Conservation (phyloP, 306 rosid species). For the Pyrus pyrifolia region DNA sequence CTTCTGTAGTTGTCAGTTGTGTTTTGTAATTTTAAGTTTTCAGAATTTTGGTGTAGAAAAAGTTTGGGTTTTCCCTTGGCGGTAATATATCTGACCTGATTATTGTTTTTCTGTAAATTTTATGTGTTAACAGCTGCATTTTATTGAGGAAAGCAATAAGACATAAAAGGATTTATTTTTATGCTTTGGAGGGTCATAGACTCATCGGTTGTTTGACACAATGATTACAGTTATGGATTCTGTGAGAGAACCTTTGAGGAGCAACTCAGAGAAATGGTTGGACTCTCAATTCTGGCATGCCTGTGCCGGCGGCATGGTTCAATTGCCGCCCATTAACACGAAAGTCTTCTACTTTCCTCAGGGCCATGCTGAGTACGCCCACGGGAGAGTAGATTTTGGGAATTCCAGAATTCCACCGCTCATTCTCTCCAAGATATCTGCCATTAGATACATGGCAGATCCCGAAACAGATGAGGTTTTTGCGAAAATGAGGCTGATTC, state of each 20-base stretch:
- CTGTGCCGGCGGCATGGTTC: constrained; percentile 95
- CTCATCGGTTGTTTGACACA: neutral
- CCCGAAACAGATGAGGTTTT: constrained; percentile 82
- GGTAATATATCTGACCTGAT: neutral
- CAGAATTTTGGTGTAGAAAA: neutral
- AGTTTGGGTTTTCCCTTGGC: neutral
- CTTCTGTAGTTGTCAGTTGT: neutral
- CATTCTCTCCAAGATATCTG: constrained; percentile 58
- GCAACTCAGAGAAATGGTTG: constrained; percentile 42
- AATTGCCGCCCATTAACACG: constrained; percentile 76
- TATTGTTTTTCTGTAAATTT: neutral
- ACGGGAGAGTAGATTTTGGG: constrained; percentile 46
- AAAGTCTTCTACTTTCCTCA: constrained; percentile 89
- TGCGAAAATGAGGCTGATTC: constrained; percentile 52
- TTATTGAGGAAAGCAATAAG: neutral
- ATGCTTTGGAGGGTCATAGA: neutral
- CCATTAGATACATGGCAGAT: constrained; percentile 79
- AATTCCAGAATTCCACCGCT: constrained; percentile 43
- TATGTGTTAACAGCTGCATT: constrained; percentile 3
- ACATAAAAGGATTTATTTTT: neutral
- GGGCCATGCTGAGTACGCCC: constrained; percentile 82
- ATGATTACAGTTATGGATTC: constrained; percentile 58
- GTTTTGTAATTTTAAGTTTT: too few species aligned
- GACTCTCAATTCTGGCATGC: constrained; percentile 96
- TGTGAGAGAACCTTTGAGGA: constrained; percentile 28